Evolutionary conservation across 1,284 basidiomycete species (phyloP).

Genomic region (Rhodotorula sp.): DNA sequence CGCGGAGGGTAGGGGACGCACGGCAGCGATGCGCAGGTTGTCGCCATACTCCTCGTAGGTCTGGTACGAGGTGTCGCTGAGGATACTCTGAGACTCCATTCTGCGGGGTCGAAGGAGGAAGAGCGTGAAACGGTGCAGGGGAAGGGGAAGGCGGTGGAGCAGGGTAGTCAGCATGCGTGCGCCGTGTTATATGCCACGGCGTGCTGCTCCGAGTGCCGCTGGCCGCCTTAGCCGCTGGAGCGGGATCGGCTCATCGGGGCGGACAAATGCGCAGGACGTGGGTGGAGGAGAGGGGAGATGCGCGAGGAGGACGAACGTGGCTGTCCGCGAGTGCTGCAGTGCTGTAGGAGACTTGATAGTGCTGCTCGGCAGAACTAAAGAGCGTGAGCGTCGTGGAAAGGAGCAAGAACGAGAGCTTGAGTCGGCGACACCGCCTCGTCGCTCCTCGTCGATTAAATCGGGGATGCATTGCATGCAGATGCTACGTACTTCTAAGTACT

Average conservation of each 20-base stretch:
- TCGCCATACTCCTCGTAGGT: constrained; percentile 37
- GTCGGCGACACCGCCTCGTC: neutral
- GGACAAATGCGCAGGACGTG: neutral
- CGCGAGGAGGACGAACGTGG: neutral
- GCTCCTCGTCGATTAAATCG: neutral
- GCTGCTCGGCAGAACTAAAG: neutral
- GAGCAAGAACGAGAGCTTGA: neutral
- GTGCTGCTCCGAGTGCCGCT: too few species aligned
- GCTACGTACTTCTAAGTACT: neutral
- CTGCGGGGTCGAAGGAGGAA: neutral
- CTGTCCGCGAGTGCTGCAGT: neutral
- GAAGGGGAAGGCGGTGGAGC: neutral
- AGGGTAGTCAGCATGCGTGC: neutral
- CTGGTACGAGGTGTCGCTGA: constrained; percentile 19
- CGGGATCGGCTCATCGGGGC: too few species aligned
- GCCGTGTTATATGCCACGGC: too few species aligned
- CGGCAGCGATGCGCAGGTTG: constrained; percentile 37
- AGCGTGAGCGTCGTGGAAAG: neutral
- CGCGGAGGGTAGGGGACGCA: constrained; percentile 1
- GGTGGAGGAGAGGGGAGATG: too few species aligned
- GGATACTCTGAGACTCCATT: constrained; percentile 12
- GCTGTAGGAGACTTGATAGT: too few species aligned
- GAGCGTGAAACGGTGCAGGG: neutral
- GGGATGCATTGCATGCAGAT: neutral
- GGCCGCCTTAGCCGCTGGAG: too few species aligned